These are phyloP conservation scores for Pyricularia grisea DNA, from an alignment of 2,329 filamentous ascomycete genomes.

Conservation along the genomic window DNA sequence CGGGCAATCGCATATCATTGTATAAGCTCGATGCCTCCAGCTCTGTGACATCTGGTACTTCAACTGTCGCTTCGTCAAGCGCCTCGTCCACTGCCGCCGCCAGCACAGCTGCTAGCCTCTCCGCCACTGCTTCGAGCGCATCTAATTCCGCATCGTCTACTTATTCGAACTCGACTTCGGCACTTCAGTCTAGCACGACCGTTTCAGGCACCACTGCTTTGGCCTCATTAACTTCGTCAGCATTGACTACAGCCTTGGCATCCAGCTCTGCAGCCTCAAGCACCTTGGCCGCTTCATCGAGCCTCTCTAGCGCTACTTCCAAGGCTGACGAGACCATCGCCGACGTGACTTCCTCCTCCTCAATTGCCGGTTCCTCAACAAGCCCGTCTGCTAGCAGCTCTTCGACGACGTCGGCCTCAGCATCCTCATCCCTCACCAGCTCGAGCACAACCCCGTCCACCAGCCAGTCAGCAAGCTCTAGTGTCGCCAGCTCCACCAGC, in stretches of 20 bases:
- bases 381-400: background rate
- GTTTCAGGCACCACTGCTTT: background rate
- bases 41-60: background rate
- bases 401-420: constrained; percentile 2
- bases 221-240: background rate
- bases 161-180: background rate
- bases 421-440: background rate
- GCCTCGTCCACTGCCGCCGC: background rate
- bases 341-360: background rate
- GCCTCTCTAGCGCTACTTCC: background rate
- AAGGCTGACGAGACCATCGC: background rate
- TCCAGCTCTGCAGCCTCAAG: background rate
- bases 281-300: background rate
- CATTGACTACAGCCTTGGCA: background rate
- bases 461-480: no score
- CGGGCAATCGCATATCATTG: constrained; percentile 7
- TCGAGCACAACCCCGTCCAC: no score
- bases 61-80: background rate
- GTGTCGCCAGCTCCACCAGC: no score
- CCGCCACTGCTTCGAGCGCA: background rate
- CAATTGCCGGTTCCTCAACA: background rate
- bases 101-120: background rate
- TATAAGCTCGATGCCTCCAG: constrained; percentile 1
- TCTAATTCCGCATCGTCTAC: background rate
- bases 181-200: background rate